Evolutionary conservation across 257 asterid genomes (phyloP), one percentile per base, ranked within the genome.

Genomic region (Nemophila menziesii): DNA sequence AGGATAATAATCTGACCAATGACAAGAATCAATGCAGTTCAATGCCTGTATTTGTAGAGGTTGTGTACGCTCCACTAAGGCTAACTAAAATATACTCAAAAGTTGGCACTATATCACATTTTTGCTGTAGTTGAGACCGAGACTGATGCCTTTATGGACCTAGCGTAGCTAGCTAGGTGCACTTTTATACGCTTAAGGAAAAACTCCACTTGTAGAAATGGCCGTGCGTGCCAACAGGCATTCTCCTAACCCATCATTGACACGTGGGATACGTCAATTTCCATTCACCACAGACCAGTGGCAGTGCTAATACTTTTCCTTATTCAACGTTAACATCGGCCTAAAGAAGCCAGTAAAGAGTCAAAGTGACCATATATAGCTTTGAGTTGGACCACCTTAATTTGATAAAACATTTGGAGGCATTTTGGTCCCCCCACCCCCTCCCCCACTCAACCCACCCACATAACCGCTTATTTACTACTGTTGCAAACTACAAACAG

Each of bases 211-310:
- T 61, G 24, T 26, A 38, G 14, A 2, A 16, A 4, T 3, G 16
- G 15, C n/a, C 26, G 44, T 39, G 43, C 20, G 20, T 39, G 20
- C 43, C 43, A 39, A 15, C 43, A 39, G 19, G 18, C 43, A 39
- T n/a, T 14, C 43, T 39, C 43, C 19, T 0, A 15, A 16, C 36
- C 44, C 7, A 12, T 0, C 7, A 11, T n/a, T 15, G 52, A 59
- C 69, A 60, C 65, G 65, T 66, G 74, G 59, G 55, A 22, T 24
- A 21, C 46, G 46, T 34, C 60, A 54, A 14, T 13, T n/a, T n/a
- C n/a, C n/a, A n/a, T n/a, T n/a, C 27, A 14, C 38, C 44, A 22
- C 26, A 33, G 8, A 42, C 38, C 44, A 22, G 19, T 20, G 8
- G 43, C 36, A 29, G 36, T 29, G 36, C 36, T 29, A 29, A 29